Evolutionary conservation across 192 early-diverging fungal species (phyloP).

Genomic region (Mortierella alpina): DNA sequence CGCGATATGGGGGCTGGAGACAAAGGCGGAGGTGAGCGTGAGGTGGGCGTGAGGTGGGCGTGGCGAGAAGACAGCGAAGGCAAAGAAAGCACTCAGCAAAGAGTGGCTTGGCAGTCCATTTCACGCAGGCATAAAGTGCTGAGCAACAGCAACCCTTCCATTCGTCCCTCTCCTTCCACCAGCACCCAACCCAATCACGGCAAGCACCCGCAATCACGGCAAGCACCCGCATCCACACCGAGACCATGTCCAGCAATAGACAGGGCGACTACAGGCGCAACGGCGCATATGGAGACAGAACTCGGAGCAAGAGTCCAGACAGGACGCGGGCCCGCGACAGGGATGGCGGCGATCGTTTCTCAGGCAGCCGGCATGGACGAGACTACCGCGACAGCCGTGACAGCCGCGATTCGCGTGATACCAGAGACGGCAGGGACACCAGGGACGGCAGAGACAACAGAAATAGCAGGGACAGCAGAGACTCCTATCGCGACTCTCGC

Average conservation of each 20-base stretch:
- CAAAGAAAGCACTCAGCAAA: neutral
- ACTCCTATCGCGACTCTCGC: constrained; percentile 31
- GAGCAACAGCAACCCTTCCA: too few relatives aligned
- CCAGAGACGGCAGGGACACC: constrained; percentile 7
- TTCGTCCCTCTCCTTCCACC: too few relatives aligned
- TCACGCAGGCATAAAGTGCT: too few relatives aligned
- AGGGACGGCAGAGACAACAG: constrained; percentile 38
- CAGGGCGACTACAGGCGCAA: constrained; percentile 33
- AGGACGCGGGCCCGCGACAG: constrained; percentile 35
- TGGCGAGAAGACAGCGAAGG: neutral
- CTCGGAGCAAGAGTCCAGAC: constrained; percentile 37
- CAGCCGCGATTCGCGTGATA: constrained; percentile 20
- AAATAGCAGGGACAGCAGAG: constrained; percentile 20
- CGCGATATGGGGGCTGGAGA: neutral
- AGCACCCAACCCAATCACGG: neutral
- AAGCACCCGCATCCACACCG: neutral
- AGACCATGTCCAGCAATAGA: constrained; percentile 18
- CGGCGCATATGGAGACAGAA: constrained; percentile 49
- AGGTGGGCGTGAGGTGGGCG: neutral
- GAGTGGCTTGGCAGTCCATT: constrained; percentile 10
- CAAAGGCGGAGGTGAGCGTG: neutral
- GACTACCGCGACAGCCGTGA: constrained; percentile 54
- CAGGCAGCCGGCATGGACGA: constrained; percentile 18
- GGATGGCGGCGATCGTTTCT: constrained; percentile 42
- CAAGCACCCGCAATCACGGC: constrained; percentile 2